Evolutionary conservation across 2,329 filamentous ascomycete genomes (phyloP), one percentile per base, ranked within the genome.

Genomic region (Paraconiothyrium sp.): DNA sequence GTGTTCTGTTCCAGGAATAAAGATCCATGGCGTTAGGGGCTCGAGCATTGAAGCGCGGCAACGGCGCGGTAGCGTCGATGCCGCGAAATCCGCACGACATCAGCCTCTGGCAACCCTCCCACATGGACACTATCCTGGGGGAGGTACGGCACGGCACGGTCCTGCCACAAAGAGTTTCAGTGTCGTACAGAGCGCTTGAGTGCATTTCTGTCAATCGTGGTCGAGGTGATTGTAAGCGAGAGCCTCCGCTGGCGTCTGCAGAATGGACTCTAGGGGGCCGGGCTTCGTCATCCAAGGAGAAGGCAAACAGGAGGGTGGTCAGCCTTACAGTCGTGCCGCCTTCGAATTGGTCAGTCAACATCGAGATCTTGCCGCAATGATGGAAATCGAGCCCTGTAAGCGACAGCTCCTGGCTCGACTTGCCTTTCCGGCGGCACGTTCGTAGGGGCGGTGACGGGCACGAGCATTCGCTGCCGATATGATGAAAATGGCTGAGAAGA

Each of bases 141-240:
- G n/a, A n/a, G n/a, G n/a, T n/a, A n/a, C n/a, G n/a, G n/a, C n/a
- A 52, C 13, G 34, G 49, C 49, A 41, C 34, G 14, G 49, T 27
- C 20, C n/a, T 16, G 2, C 27, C 30, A 5, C 16, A 6, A 27
- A 4, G 14, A 27, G 3, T 20, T 20, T 16, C 10, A n/a, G 11
- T 13, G 49, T 52, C 34, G 34, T n/a, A 39, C 34, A 27, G 34
- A 24, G 49, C 49, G 49, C 34, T 52, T 52, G 34, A 52, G 34
- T 37, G 35, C 49, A 34, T 52, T 34, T 24, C n/a, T 22, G 34
- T 24, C n/a, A 10, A 8, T 6, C 49, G 6, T 24, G 34, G 34
- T 20, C 7, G 10, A 50, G 7, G 10, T 11, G 20, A 11, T 41
- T 27, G 49, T 34, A 39, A 22, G 49, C n/a, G 20, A 6, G 20